Evolutionary conservation across 148 eudicot genomes (phyloP).

Genomic region (Cornus controversa): DNA sequence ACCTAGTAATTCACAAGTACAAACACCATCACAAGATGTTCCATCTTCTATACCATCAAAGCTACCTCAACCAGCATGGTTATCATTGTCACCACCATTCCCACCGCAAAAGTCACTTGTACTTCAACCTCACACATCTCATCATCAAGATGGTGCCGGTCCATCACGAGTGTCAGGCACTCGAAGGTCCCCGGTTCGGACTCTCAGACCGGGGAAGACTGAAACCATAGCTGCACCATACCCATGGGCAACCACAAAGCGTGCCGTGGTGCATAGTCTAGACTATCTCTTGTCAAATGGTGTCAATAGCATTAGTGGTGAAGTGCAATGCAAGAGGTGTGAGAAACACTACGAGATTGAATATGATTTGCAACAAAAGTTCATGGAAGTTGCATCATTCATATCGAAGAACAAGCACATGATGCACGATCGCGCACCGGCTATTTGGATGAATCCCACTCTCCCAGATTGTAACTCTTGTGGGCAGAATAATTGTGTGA

Average conservation of each 20-base stretch:
- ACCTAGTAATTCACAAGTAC: too few species aligned
- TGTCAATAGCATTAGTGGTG: conserved; percentile 8
- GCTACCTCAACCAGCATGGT: too few species aligned
- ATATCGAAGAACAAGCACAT: neutral
- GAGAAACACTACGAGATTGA: conserved; percentile 13
- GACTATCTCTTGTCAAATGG: neutral
- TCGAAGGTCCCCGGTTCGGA: neutral
- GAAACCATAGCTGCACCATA: neutral
- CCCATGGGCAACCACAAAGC: conserved; percentile 25
- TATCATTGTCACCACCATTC: neutral
- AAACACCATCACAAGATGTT: too few species aligned
- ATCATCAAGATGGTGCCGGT: neutral
- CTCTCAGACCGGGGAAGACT: neutral
- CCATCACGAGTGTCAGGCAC: neutral
- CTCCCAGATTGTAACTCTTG: conserved; percentile 26
- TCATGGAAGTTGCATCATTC: neutral
- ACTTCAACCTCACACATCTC: neutral
- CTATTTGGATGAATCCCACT: conserved; percentile 6
- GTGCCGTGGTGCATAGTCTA: conserved; percentile 1
- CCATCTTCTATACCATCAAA: too few species aligned
- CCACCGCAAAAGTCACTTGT: neutral
- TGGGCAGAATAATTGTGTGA: conserved; percentile 8
- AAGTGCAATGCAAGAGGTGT: conserved; percentile 24
- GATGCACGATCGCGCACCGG: conserved; percentile 19
- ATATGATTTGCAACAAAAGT: conserved; percentile 12